These are phyloP conservation scores for Aspergillus hiratsukae DNA, from an alignment of 2,329 filamentous ascomycete species.

Conservation along the genomic window DNA sequence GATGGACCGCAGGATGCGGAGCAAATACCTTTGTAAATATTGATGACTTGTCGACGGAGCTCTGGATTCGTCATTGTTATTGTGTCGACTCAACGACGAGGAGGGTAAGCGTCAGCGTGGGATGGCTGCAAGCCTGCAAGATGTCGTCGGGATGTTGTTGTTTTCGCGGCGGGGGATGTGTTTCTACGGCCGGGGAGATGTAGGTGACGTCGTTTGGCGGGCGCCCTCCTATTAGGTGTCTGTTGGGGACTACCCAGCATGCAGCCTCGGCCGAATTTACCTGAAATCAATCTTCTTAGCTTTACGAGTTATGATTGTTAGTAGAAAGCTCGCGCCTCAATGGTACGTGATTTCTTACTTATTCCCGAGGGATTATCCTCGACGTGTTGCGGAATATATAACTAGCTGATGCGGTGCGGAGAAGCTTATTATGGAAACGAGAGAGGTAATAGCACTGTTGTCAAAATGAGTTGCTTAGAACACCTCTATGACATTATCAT, in stretches of 20 bases:
- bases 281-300: background rate
- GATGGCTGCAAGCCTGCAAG: background rate
- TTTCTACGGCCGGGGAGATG: background rate
- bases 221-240: background rate
- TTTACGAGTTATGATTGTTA: background rate
- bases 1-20: background rate
- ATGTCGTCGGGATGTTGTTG: background rate
- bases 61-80: conserved; percentile 47
- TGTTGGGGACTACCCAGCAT: background rate
- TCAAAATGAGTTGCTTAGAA: background rate
- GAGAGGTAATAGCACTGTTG: background rate
- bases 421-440: background rate
- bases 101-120: background rate
- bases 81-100: background rate
- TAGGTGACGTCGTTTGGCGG: background rate
- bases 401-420: background rate
- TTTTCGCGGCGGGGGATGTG: background rate
- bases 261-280: background rate
- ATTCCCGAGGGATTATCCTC: background rate
- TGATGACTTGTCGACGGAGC: conserved; percentile 73
- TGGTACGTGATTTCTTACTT: background rate
- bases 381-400: background rate
- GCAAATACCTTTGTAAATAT: conserved; percentile 75
- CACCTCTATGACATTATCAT: background rate
- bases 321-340: background rate